Conservation (phyloP, 1,284 basidiomycete species). For the Puccinia triticina region DNA sequence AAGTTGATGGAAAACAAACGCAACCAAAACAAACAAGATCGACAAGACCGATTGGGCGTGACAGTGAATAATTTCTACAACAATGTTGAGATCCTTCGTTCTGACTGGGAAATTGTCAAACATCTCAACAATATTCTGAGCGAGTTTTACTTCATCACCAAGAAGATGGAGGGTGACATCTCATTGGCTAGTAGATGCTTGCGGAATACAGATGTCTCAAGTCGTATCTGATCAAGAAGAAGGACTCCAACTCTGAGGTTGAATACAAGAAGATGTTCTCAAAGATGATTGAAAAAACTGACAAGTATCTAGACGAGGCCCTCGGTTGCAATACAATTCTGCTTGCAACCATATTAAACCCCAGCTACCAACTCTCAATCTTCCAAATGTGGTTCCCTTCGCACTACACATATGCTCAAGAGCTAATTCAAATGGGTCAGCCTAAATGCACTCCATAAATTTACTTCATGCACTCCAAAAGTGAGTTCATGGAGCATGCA, state of each 20-base stretch:
- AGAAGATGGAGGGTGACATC: neutral
- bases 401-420: no score
- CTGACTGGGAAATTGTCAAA: neutral
- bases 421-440: no score
- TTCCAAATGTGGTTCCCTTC: no score
- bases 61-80: neutral
- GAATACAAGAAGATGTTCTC: neutral
- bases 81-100: neutral
- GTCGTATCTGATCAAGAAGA: neutral
- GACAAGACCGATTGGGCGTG: neutral
- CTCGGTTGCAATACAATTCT: slow-evolving; percentile 5
- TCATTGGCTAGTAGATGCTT: neutral
- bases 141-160: neutral
- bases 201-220: slow-evolving; percentile 11
- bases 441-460: no score
- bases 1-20: neutral
- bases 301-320: neutral
- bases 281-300: neutral
- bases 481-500: no score
- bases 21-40: slow-evolving; percentile 4
- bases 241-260: neutral
- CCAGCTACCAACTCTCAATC: neutral
- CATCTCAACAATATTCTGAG: neutral
- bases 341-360: slow-evolving; percentile 6
- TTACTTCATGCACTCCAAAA: no score